These are phyloP conservation scores for Candida peoriensis DNA, from an alignment of 805 yeast species.

Conservation along the genomic window DNA sequence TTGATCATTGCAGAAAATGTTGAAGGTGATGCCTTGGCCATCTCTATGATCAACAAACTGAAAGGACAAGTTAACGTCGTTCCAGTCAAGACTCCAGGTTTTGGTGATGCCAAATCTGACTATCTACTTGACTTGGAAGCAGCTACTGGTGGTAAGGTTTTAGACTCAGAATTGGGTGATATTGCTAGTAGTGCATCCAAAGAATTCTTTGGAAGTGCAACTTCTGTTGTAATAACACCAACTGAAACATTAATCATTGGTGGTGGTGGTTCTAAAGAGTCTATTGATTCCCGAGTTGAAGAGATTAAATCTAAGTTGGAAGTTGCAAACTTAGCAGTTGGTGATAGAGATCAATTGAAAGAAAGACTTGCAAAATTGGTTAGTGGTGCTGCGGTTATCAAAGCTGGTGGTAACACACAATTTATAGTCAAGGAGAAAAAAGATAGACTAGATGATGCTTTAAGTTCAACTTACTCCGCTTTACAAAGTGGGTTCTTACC, in stretches of 20 bases:
- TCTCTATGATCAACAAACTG: slow-evolving; percentile 93
- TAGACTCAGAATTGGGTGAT: slow-evolving; percentile 88
- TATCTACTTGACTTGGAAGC: slow-evolving; percentile 93
- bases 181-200: slow-evolving; percentile 92
- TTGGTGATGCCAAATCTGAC: slow-evolving; percentile 98
- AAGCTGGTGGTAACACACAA: slow-evolving; percentile 96
- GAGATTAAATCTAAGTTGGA: slow-evolving; percentile 82
- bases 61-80: slow-evolving; percentile 98
- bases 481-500: slow-evolving; percentile 98
- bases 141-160: slow-evolving; percentile 83
- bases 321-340: slow-evolving; percentile 67
- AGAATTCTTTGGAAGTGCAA: slow-evolving; percentile 87
- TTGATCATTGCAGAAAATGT: slow-evolving; percentile 92
- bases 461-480: slow-evolving; percentile 98
- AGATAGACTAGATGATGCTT: slow-evolving; percentile 97
- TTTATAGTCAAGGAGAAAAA: slow-evolving; percentile 99
- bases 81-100: slow-evolving; percentile 98
- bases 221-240: slow-evolving; percentile 87
- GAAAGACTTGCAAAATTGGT: slow-evolving; percentile 96
- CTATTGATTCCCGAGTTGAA: slow-evolving; percentile 81
- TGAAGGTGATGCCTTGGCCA: slow-evolving; percentile 98
- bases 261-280: slow-evolving; percentile 85
- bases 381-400: slow-evolving; percentile 97
- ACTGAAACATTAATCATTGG: slow-evolving; percentile 92
- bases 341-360: slow-evolving; percentile 95